phyloP scores from a whole-genome alignment of 495 filamentous ascomycete species.

The Penicillium canescens region DNA sequence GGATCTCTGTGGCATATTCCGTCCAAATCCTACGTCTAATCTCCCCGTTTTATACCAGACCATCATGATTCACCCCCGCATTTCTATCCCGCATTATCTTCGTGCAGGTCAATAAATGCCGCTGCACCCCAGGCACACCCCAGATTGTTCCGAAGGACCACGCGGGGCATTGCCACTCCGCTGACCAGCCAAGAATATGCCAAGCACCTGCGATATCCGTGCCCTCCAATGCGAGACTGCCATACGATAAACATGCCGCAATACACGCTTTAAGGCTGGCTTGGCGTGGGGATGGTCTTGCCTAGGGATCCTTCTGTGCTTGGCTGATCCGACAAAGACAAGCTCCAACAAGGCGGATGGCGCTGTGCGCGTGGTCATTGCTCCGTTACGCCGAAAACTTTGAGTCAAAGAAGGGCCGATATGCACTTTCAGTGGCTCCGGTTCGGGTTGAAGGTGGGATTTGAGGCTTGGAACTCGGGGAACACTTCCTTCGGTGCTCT shows the following conservation, averaged over 20 bases:
- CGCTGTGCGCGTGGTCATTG: slow-evolving; percentile 17
- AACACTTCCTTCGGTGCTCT: background rate
- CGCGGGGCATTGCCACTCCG: slow-evolving; percentile 11
- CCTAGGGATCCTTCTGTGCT: slow-evolving; percentile 17
- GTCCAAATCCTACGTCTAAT: background rate
- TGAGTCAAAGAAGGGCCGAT: slow-evolving; percentile 4
- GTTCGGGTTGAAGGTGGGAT: background rate
- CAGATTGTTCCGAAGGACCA: slow-evolving; percentile 7
- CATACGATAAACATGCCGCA: slow-evolving; percentile 11
- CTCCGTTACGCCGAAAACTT: slow-evolving; percentile 3
- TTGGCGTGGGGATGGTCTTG: slow-evolving; percentile 15
- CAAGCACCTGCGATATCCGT: slow-evolving; percentile 17
- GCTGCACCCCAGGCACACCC: slow-evolving; percentile 1
- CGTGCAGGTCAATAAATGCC: slow-evolving; percentile 5
- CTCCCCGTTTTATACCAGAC: background rate
- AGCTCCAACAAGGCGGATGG: slow-evolving; percentile 6
- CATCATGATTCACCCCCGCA: slow-evolving; percentile 10
- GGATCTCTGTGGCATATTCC: background rate
- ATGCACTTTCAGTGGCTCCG: background rate
- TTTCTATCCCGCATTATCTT: slow-evolving; percentile 13
- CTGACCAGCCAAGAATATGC: slow-evolving; percentile 18
- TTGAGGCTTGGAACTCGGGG: background rate
- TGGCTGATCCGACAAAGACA: slow-evolving; percentile 8
- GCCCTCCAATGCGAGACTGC: slow-evolving; percentile 14
- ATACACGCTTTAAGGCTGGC: slow-evolving; percentile 8